These are phyloP conservation scores for Solanum tacnaense DNA, from an alignment of 257 asterid genomes.

Conservation along the genomic window DNA sequence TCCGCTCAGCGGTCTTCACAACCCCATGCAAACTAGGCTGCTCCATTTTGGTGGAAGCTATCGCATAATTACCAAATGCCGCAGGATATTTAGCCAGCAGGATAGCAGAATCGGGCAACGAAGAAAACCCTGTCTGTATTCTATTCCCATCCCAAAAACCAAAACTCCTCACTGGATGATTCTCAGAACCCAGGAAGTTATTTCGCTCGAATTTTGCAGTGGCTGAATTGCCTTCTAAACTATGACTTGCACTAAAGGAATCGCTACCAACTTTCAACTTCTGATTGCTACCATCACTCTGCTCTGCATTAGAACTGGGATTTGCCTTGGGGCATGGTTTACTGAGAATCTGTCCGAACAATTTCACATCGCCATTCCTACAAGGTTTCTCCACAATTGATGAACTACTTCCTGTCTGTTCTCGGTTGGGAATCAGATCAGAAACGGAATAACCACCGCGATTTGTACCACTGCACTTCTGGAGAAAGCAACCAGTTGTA, in stretches of 20 bases:
- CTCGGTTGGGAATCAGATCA: conserved; percentile 28
- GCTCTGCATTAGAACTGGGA: conserved; percentile 20
- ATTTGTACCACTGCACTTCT: conserved; percentile 32
- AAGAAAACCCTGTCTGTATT: conserved; percentile 37
- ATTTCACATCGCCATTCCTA: conserved; percentile 69
- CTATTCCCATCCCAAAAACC: conserved; percentile 55
- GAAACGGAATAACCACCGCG: conserved; percentile 15
- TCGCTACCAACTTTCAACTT: conserved; percentile 23
- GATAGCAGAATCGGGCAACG: conserved; percentile 50
- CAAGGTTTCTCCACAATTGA: conserved; percentile 49
- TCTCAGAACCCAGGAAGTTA: conserved; percentile 30
- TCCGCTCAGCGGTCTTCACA: conserved; percentile 18
- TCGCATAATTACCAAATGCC: conserved; percentile 44
- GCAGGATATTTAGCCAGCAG: conserved; percentile 69
- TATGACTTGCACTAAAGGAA: conserved; percentile 25
- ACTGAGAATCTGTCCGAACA: conserved; percentile 76
- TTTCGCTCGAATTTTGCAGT: conserved; percentile 27
- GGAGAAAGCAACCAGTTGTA: conserved; percentile 29
- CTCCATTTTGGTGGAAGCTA: conserved; percentile 38
- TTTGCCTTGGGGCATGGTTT: conserved; percentile 43
- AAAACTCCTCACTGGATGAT: conserved; percentile 28
- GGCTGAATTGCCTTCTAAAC: conserved; percentile 32
- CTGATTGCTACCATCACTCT: conserved; percentile 16
- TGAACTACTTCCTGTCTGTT: conserved; percentile 27
- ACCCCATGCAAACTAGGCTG: conserved; percentile 26